Evolutionary conservation across 2,329 filamentous ascomycete genomes (phyloP), one percentile per base, ranked within the genome.

Genomic region (Alternaria brassicae): DNA sequence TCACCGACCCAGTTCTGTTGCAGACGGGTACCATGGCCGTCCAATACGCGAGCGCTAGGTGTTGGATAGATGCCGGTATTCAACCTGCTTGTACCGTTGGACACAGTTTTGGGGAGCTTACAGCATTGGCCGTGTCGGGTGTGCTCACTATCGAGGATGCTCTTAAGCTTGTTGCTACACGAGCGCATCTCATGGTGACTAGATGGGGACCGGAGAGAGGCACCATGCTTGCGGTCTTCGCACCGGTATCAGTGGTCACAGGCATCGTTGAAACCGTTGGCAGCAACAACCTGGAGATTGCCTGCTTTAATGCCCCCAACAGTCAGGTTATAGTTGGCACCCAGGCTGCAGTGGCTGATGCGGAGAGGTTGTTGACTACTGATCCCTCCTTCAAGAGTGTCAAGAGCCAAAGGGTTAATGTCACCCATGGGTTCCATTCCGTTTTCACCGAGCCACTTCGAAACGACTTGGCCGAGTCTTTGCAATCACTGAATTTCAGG

Each of bases 281-380:
- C 6, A 30, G 27, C 6, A 10, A 57, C 9, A 34, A 27, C 5
- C 40, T 56, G 9, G 52, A 54, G 28, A 80, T 86, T 34, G 83
- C 84, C 0, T 85, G 83, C 63, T 76, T 59, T 65, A 74, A 70
- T 44, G 60, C 49, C 0, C 79, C 79, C 0, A 63, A 58, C 4
- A 81, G 74, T 58, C 80, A 81, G 63, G 80, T 79, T 0, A 25
- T 85, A 3, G 80, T 79, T 25, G 68, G 69, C 2, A 55, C 56
- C 8, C 12, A 53, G 32, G 23, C 23, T 8, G 23, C 34, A 15
- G 50, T 55, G 6, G 58, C 66, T 6, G 70, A 79, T 13, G 4
- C 32, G 32, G 55, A 57, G 17, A 57, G 17, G n/a, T 39, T 53
- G 40, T n/a, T 66, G 39, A 63, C 59, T 0, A 60, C 64, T n/a